These are phyloP conservation scores for Cercospora janseana DNA, from an alignment of 2,329 filamentous ascomycete species.

Conservation along the genomic window DNA sequence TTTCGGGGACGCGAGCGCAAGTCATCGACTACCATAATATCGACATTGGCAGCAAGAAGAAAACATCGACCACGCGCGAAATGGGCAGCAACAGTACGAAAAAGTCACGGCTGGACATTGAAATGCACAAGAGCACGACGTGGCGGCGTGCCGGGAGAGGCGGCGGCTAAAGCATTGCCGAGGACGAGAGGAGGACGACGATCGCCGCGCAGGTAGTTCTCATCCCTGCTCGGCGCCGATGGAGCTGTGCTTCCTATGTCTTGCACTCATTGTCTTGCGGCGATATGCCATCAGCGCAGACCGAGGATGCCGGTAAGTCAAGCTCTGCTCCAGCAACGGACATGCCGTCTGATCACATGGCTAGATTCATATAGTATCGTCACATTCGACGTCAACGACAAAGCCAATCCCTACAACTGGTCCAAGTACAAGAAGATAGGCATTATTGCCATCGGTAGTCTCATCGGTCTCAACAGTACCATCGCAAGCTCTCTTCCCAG, in stretches of 20 bases:
- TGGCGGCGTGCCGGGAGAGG: no score
- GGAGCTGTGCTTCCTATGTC: background rate
- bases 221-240: constrained; percentile 1
- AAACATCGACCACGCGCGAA: no score
- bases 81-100: no score
- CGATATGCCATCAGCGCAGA: background rate
- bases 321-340: background rate
- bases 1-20: no score
- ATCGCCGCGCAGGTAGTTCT: background rate
- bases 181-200: constrained; percentile 8
- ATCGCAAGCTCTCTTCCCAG: constrained; percentile 62
- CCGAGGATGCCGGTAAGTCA: background rate
- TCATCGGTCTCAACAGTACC: constrained; percentile 63
- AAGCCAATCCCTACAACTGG: constrained; percentile 42
- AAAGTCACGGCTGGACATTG: no score
- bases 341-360: background rate
- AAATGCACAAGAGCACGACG: no score
- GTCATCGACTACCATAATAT: no score
- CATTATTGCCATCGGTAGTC: constrained; percentile 54
- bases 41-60: no score
- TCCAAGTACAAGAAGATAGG: constrained; percentile 45
- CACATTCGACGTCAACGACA: constrained; percentile 39
- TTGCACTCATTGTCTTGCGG: background rate
- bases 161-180: constrained; percentile 6
- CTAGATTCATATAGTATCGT: constrained; percentile 30